Base-by-base conservation (phyloP, 306 rosid species). In the Neltuma alba region DNA sequence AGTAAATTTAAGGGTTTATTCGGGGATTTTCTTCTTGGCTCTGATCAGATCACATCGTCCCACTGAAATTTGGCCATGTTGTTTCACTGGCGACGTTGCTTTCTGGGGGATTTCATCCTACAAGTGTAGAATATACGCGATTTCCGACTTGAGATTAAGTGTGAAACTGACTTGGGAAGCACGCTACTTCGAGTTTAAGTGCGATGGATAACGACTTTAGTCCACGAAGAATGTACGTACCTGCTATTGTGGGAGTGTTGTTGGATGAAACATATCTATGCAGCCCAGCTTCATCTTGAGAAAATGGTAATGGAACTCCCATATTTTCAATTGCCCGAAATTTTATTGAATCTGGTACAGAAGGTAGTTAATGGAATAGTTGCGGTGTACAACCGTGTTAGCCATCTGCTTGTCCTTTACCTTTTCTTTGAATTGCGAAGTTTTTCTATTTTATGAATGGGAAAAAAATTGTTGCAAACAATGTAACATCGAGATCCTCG, bases 251-350 rank as follows among this genome's bases (percentile, higher is more conserved):
- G 72, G 48, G 54, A 76, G 54, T 47, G 31, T 28, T 54, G n/a
- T 52, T 58, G 31, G 62, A 70, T 28, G 70, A 68, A 40, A 64
- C 58, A 78, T 52, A 36, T 69, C 68, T 42, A 14, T 52, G 76
- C 52, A 37, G 45, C 54, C 48, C 15, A 70, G 77, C 27, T 66
- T 58, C 65, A 36, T 36, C 11, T 63, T 78, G 70, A 54, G 66
- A 31, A 86, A 57, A 86, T 86, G 89, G 89, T 86, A 82, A 69
- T 50, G 25, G 33, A 15, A 28, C 62, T 79, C 64, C 2, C 34
- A 52, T 41, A 62, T 52, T 34, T 70, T 61, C 15, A 18, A 20
- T 21, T n/a, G 2, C 31, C 12, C 20, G 50, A 60, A 70, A 16
- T 60, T 71, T 34, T 23, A 30, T 58, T 72, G 7, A n/a, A 41